Evolutionary conservation across 768 basidiomycete genomes (phyloP).

Genomic region (Porphyrellus cyaneotinctus): DNA sequence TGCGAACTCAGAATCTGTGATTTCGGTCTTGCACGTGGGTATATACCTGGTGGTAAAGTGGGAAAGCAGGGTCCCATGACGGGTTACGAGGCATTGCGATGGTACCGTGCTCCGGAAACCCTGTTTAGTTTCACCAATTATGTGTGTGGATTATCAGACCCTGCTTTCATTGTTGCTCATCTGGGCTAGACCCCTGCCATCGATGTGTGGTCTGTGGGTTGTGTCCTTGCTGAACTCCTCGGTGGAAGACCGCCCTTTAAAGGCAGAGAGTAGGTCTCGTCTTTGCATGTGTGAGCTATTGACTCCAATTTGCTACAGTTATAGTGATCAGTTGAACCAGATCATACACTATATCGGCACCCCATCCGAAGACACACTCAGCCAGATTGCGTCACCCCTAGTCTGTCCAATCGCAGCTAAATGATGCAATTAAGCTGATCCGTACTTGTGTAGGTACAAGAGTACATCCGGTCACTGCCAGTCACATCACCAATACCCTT

Average conservation of each 20-base stretch:
- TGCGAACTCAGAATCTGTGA: slow-evolving; percentile 99
- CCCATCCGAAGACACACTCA: slow-evolving; percentile 92
- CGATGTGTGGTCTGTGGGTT: slow-evolving; percentile 96
- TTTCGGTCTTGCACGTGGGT: slow-evolving; percentile 94
- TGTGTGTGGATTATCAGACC: slow-evolving; percentile 35
- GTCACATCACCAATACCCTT: slow-evolving; percentile 95
- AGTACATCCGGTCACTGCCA: slow-evolving; percentile 96
- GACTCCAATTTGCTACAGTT: slow-evolving; percentile 43
- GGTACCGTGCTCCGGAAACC: slow-evolving; percentile 99
- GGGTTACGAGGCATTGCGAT: slow-evolving; percentile 95
- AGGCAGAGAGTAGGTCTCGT: slow-evolving; percentile 78
- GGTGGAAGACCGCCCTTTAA: slow-evolving; percentile 96
- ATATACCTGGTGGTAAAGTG: slow-evolving; percentile 78
- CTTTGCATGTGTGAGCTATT: neutral
- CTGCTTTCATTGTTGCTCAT: slow-evolving; percentile 12
- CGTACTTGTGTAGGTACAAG: slow-evolving; percentile 67
- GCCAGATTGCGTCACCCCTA: slow-evolving; percentile 92
- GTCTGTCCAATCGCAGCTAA: slow-evolving; percentile 40
- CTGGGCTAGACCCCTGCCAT: slow-evolving; percentile 73
- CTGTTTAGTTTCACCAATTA: slow-evolving; percentile 97
- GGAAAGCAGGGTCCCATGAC: slow-evolving; percentile 97
- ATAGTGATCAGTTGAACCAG: slow-evolving; percentile 97
- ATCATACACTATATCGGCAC: slow-evolving; percentile 98
- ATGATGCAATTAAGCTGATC: neutral
- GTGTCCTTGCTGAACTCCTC: slow-evolving; percentile 88